These are phyloP conservation scores for Coniophora puteana DNA, from an alignment of 1,284 basidiomycete species.

Conservation along the genomic window DNA sequence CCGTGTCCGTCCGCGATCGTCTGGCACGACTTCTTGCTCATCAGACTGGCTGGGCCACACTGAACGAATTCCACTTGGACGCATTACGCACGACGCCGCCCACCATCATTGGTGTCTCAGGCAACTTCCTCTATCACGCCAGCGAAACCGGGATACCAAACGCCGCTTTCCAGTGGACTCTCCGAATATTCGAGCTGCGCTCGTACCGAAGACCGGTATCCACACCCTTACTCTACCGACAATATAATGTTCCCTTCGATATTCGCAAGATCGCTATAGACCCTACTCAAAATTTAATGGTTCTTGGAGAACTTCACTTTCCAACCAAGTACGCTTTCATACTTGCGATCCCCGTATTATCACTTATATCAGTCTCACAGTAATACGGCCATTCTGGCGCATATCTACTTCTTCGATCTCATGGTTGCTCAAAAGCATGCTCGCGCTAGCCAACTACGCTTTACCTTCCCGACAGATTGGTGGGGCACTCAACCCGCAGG, in stretches of 20 bases:
- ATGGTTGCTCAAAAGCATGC: constrained; percentile 22
- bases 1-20: constrained; percentile 35
- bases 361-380: constrained; percentile 10
- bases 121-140: constrained; percentile 50
- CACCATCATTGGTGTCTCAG: constrained; percentile 43
- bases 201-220: constrained; percentile 46
- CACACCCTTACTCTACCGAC: constrained; percentile 43
- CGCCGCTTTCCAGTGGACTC: constrained; percentile 31
- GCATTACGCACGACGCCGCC: constrained; percentile 40
- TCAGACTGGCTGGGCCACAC: constrained; percentile 49
- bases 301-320: constrained; percentile 38
- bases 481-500: constrained; percentile 29
- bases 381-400: constrained; percentile 21
- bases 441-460: constrained; percentile 20
- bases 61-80: constrained; percentile 47
- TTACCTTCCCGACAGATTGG: constrained; percentile 30
- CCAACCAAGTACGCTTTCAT: constrained; percentile 15
- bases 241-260: constrained; percentile 41
- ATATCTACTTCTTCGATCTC: constrained; percentile 27
- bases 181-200: constrained; percentile 51
- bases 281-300: constrained; percentile 43
- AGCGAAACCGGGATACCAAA: constrained; percentile 36
- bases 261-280: constrained; percentile 51
- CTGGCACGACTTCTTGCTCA: constrained; percentile 46
- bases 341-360: constrained; percentile 2